Evolutionary conservation across 352 stramenopile genomes (phyloP).

Genomic region (Phytophthora citricola): DNA sequence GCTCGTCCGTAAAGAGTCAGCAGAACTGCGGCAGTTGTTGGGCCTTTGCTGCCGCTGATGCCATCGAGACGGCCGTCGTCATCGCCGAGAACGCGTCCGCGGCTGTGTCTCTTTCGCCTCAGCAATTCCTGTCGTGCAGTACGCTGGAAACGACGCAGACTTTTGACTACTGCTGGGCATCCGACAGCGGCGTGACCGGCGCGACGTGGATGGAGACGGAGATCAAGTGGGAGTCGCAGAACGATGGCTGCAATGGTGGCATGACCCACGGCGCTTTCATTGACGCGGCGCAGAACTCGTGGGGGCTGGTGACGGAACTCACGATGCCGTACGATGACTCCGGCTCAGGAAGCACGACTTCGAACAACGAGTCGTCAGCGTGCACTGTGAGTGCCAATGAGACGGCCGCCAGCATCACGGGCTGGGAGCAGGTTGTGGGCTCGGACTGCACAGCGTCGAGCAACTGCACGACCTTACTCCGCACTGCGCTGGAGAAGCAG

Average conservation of each 20-base stretch:
- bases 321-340: conserved; percentile 78
- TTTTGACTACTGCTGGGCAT: conserved; percentile 82
- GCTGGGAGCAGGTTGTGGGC: conserved; percentile 71
- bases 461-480: conserved; percentile 62
- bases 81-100: conserved; percentile 66
- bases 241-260: conserved; percentile 79
- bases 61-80: conserved; percentile 79
- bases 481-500: conserved; percentile 59
- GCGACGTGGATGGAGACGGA: conserved; percentile 62
- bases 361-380: conserved; percentile 34
- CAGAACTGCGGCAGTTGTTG: conserved; percentile 85
- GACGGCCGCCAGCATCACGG: conserved; percentile 74
- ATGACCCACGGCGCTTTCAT: conserved; percentile 87
- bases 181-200: conserved; percentile 43
- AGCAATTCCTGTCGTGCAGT: conserved; percentile 81
- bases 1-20: conserved; percentile 82
- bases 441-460: conserved; percentile 59
- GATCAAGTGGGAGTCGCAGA: conserved; percentile 82
- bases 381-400: conserved; percentile 52
- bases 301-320: conserved; percentile 73
- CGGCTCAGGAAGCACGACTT: conserved; percentile 18
- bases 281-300: conserved; percentile 65
- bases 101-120: conserved; percentile 72
- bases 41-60: conserved; percentile 78
- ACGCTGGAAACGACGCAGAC: conserved; percentile 68